Conservation (phyloP, 2,329 filamentous ascomycete genomes). For the Sarocladiaceae sp. region DNA sequence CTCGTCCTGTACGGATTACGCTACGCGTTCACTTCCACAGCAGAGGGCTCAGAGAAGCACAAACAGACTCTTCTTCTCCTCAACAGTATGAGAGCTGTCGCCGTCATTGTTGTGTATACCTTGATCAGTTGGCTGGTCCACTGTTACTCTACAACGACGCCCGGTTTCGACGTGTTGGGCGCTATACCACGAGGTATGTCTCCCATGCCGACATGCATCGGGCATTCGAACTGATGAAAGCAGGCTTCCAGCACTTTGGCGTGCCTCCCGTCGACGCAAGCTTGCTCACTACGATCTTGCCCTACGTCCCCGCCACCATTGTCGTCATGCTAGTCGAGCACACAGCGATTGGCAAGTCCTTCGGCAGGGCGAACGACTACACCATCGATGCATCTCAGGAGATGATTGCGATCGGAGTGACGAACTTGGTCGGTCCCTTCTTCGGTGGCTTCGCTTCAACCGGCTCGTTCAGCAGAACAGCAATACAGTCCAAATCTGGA, state of each 20-base stretch:
- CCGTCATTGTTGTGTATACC: constrained; percentile 89
- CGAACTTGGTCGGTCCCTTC: constrained; percentile 87
- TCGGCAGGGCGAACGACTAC: constrained; percentile 94
- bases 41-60: constrained; percentile 60
- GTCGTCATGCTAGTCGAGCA: constrained; percentile 97
- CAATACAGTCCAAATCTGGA: constrained; percentile 95
- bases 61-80: constrained; percentile 64
- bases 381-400: constrained; percentile 94
- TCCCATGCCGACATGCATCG: background rate
- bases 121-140: constrained; percentile 87
- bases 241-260: constrained; percentile 73
- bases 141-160: constrained; percentile 56
- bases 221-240: background rate
- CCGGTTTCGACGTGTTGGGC: constrained; percentile 70
- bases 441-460: constrained; percentile 89
- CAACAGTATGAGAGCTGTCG: constrained; percentile 85
- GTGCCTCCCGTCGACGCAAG: constrained; percentile 63
- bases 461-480: constrained; percentile 92
- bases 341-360: constrained; percentile 95
- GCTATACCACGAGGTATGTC: constrained; percentile 64
- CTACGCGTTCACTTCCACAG: constrained; percentile 56
- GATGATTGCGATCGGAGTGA: constrained; percentile 87
- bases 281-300: constrained; percentile 65
- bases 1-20: constrained; percentile 74
- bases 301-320: constrained; percentile 75